Percentiles rank a stretch among this genome's conserved stretches.
These are phyloP conservation scores for Schwanniomyces occidentalis DNA, from an alignment of 805 yeast species.

Conservation along the genomic window DNA sequence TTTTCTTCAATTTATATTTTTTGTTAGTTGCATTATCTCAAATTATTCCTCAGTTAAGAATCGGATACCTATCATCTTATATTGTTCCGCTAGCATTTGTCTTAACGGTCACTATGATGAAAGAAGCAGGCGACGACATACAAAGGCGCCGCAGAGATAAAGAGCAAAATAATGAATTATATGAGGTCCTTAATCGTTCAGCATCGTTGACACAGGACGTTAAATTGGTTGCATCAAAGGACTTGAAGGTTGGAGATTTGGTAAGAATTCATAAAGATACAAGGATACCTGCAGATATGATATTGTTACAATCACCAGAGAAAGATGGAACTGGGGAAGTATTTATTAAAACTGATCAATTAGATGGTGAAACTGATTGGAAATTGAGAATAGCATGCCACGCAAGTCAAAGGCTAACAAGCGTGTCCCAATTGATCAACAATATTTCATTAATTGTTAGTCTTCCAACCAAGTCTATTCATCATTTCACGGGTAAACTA, in stretches of 20 bases:
- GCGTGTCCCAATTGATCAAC: slow-evolving; percentile 52
- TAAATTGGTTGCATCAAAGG: slow-evolving; percentile 48
- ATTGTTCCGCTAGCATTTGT: slow-evolving; percentile 95
- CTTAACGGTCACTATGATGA: slow-evolving; percentile 85
- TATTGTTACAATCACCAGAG: slow-evolving; percentile 74
- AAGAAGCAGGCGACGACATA: slow-evolving; percentile 94
- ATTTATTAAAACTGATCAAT: slow-evolving; percentile 93
- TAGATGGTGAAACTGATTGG: slow-evolving; percentile 99
- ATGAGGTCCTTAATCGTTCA: slow-evolving; percentile 57
- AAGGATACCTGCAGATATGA: slow-evolving; percentile 92
- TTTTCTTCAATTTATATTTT: slow-evolving; percentile 91
- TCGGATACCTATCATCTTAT: slow-evolving; percentile 91
- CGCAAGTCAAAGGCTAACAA: slow-evolving; percentile 59
- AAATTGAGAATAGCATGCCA: slow-evolving; percentile 79
- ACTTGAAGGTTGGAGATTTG: slow-evolving; percentile 82
- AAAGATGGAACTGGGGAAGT: slow-evolving; percentile 77
- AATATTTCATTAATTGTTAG: slow-evolving; percentile 60
- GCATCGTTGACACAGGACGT: slow-evolving; percentile 21
- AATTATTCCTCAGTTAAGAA: slow-evolving; percentile 81
- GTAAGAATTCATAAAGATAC: slow-evolving; percentile 76
- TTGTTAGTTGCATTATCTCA: slow-evolving; percentile 92
- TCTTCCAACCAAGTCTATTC: slow-evolving; percentile 85
- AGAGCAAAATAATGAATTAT: slow-evolving; percentile 83
- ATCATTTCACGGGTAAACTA: slow-evolving; percentile 75
- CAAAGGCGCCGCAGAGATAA: slow-evolving; percentile 85